A percentile compares a stretch with the other conserved stretches of the same genome.
Conservation (phyloP, 192 early-diverging fungal species). For the Backusella morwellensis region DNA sequence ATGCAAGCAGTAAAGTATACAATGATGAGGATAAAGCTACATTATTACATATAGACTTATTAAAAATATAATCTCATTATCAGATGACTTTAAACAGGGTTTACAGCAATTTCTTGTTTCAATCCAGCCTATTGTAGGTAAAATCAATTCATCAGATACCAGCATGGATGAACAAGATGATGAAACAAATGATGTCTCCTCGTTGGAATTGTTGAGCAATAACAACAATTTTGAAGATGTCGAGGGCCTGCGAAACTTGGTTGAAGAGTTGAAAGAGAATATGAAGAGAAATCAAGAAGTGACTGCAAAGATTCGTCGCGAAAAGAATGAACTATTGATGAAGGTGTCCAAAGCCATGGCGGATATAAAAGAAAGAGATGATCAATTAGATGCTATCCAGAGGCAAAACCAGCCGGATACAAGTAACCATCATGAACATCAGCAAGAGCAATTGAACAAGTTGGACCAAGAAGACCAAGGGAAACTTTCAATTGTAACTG, state of each 20-base stretch:
- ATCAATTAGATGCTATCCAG: slow-evolving; percentile 1
- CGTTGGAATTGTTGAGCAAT: not conserved
- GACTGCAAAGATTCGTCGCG: slow-evolving; percentile 27
- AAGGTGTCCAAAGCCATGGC: slow-evolving; percentile 27
- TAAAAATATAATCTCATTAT: not conserved
- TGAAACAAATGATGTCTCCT: not conserved
- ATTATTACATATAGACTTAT: not conserved
- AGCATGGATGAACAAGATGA: not conserved
- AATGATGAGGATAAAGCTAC: not conserved
- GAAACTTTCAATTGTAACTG: not conserved
- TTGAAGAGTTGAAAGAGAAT: slow-evolving; percentile 25
- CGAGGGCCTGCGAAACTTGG: slow-evolving; percentile 26
- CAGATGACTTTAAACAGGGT: slow-evolving; percentile 21
- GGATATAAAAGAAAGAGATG: slow-evolving; percentile 23
- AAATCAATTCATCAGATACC: not conserved
- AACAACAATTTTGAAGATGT: slow-evolving; percentile 25
- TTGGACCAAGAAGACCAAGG: not conserved
- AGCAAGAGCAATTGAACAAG: not conserved
- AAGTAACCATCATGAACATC: not conserved
- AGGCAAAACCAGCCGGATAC: not conserved
- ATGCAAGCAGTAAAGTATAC: slow-evolving; percentile 18
- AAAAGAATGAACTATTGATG: slow-evolving; percentile 37
- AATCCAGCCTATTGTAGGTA: slow-evolving; percentile 36
- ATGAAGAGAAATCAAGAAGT: slow-evolving; percentile 22
- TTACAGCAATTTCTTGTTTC: slow-evolving; percentile 24